These are phyloP conservation scores for Gossypium longicalyx DNA, from an alignment of 345 rosid genomes.

Conservation along the genomic window DNA sequence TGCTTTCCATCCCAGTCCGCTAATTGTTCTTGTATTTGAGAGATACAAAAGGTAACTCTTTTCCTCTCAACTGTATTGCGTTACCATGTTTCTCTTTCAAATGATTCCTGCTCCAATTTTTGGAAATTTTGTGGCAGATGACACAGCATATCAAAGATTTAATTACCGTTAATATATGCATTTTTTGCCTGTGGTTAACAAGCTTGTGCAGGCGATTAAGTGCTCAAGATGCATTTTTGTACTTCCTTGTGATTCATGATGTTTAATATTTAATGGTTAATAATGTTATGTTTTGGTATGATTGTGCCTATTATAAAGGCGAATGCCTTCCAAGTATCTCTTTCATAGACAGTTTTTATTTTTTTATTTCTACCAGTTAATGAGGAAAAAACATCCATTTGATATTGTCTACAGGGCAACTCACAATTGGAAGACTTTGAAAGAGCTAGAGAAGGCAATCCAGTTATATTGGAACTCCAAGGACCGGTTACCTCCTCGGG, in stretches of 20 bases:
- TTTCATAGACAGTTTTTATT: neutral
- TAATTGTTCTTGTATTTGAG: conserved; percentile 75
- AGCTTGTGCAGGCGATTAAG: neutral
- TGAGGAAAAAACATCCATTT: neutral
- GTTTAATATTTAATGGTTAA: neutral
- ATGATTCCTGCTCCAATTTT: neutral
- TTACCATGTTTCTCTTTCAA: neutral
- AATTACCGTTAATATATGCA: neutral
- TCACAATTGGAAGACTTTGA: conserved; percentile 79
- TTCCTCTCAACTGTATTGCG: neutral
- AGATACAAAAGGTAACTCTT: conserved; percentile 57
- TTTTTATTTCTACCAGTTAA: neutral
- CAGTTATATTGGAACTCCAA: conserved; percentile 74
- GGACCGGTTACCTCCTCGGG: conserved; percentile 91
- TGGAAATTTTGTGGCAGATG: neutral
- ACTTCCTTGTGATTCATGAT: neutral
- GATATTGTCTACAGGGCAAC: conserved; percentile 51
- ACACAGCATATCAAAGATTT: neutral
- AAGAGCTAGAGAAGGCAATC: conserved; percentile 83
- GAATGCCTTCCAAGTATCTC: neutral
- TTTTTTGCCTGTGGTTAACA: neutral
- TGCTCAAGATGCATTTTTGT: neutral
- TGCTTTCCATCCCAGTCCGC: conserved; percentile 85
- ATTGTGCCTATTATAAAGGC: neutral
- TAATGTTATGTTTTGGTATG: too few species aligned